These are phyloP conservation scores for Plantago coronopus DNA, from an alignment of 305 asterid species.

Conservation along the genomic window DNA sequence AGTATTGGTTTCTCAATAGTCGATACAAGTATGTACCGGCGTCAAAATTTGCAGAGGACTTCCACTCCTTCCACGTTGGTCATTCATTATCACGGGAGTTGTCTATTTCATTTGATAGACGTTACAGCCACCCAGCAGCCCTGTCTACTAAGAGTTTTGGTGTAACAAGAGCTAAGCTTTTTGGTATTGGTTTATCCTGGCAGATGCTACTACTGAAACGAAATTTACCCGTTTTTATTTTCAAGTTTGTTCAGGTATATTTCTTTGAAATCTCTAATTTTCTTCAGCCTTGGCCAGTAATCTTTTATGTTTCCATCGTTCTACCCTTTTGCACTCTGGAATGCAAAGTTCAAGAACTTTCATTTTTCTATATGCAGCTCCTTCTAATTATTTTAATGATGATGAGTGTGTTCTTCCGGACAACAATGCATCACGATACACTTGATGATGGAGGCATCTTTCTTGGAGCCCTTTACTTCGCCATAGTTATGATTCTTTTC, in stretches of 20 bases:
- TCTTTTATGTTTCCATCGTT: constrained; percentile 5
- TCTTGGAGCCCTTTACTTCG: constrained; percentile 76
- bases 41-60: constrained; percentile 56
- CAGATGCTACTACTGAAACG: constrained; percentile 62
- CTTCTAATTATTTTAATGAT: constrained; percentile 51
- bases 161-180: constrained; percentile 41
- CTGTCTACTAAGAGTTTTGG: constrained; percentile 50
- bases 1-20: constrained; percentile 55
- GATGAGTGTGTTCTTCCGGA: constrained; percentile 77
- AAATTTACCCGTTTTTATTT: constrained; percentile 52
- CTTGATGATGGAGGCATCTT: constrained; percentile 72
- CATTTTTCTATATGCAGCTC: constrained; percentile 44
- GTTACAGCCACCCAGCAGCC: constrained; percentile 52
- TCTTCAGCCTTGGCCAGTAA: constrained; percentile 15
- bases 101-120: constrained; percentile 46
- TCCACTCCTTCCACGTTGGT: constrained; percentile 51
- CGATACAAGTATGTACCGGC: constrained; percentile 48
- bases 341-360: constrained; percentile 19
- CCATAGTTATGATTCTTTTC: constrained; percentile 72
- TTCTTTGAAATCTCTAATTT: constrained; percentile 4
- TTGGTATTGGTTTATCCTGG: constrained; percentile 57
- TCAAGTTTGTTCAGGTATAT: constrained; percentile 61
- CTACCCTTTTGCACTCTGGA: constrained; percentile 7
- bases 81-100: constrained; percentile 42
- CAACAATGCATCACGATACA: constrained; percentile 63